Conservation (phyloP, 495 filamentous ascomycete genomes). For the Cercophora newfieldiana region DNA sequence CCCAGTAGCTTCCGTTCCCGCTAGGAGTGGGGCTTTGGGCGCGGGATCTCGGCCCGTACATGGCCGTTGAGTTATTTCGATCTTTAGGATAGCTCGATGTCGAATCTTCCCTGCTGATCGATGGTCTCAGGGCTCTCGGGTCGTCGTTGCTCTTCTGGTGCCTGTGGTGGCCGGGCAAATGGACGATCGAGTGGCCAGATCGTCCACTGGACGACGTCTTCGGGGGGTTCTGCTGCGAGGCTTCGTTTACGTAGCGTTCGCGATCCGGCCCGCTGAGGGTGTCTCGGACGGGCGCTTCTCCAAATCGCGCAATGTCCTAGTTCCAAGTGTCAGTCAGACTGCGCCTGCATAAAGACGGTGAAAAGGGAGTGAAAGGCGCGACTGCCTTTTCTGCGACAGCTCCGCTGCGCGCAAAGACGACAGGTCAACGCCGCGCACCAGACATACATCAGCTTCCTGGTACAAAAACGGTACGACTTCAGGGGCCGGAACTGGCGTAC, state of each 20-base stretch:
- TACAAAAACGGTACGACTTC: constrained; percentile 96
- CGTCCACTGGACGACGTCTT: constrained; percentile 55
- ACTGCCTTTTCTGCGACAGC: not conserved
- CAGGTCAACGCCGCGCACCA: constrained; percentile 2
- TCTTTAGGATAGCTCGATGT: constrained; percentile 51
- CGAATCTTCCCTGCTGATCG: constrained; percentile 71
- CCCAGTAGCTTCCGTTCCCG: constrained; percentile 53
- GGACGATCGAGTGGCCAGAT: constrained; percentile 54
- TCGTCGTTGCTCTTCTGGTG: constrained; percentile 79
- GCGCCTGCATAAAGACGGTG: not conserved
- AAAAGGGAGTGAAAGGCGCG: constrained; percentile 2
- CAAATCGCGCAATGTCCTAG: constrained; percentile 76
- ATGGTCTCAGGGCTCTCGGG: constrained; percentile 59
- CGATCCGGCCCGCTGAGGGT: constrained; percentile 68
- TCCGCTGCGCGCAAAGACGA: not conserved
- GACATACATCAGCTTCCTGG: constrained; percentile 77
- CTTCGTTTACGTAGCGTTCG: constrained; percentile 59
- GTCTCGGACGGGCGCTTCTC: constrained; percentile 78
- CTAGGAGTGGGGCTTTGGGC: constrained; percentile 78
- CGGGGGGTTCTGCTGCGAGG: constrained; percentile 39
- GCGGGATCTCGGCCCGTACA: constrained; percentile 48
- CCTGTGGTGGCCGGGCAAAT: constrained; percentile 66
- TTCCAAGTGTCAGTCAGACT: constrained; percentile 18
- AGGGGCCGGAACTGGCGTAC: constrained; percentile 83
- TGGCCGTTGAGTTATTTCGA: constrained; percentile 44